Evolutionary conservation across 768 basidiomycete genomes (phyloP), one percentile per base, ranked within the genome.

Genomic region (Lepiota venenata): DNA sequence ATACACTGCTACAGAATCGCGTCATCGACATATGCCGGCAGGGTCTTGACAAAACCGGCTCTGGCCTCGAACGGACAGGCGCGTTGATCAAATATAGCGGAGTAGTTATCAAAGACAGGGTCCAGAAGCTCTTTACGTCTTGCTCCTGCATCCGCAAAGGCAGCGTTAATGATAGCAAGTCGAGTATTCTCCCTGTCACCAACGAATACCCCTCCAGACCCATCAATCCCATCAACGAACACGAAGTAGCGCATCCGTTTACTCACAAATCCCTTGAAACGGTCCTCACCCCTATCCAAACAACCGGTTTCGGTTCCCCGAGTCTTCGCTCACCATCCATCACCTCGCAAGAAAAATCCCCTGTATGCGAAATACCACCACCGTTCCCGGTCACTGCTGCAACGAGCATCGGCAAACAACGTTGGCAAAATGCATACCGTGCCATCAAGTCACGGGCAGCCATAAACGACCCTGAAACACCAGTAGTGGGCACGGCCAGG

Each of bases 351-450:
- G n/a, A 64, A 61, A 46, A 66, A 66, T 7, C 51, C 47, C 35
- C 37, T 43, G 8, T 25, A 22, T 5, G 27, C 55, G 50, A 55
- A 37, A 20, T n/a, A 14, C 12, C 16, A 47, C 43, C 56, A 10
- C 42, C 49, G 16, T 52, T 54, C 52, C 29, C 55, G 14, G 51
- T 52, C 12, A 15, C 59, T 15, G 55, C 61, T 3, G 47, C 66
- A 14, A 56, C 67, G 3, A 64, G 69, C 3, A 55, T 60, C 8
- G 76, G 74, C 0, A 76, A 69, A 56, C 64, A 74, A 43, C 69
- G 77, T 9, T 79, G 78, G 79, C 66, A 63, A 47, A 72, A 75
- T 41, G 76, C 77, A 0, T 37, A 76, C 4, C 67, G 72, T 16
- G 75, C 69, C 41, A 72, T 80, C 29, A 74, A 69, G 57, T 72